A percentile compares a stretch with the other conserved stretches of the same genome.
phyloP scores from a whole-genome alignment of 768 basidiomycete species.

The Sarcodon aspratus region DNA sequence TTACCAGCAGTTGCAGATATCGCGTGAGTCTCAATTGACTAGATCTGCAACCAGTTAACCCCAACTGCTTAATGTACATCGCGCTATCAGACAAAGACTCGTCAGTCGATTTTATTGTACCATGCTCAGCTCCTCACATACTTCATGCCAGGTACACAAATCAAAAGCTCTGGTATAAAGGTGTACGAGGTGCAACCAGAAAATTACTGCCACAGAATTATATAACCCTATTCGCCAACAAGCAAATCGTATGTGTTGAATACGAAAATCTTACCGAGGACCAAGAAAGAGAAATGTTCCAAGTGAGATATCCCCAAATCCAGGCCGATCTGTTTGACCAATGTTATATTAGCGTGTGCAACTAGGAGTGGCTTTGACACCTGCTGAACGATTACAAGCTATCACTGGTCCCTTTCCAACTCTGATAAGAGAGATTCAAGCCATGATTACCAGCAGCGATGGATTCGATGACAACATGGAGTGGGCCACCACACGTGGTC shows the following conservation, averaged over 20 bases:
- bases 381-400: slow-evolving; percentile 66
- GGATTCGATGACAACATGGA: slow-evolving; percentile 18
- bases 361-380: slow-evolving; percentile 67
- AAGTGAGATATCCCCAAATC: slow-evolving; percentile 27
- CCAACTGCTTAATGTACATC: background rate
- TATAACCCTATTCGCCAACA: slow-evolving; percentile 50
- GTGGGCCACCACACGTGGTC: slow-evolving; percentile 24
- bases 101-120: slow-evolving; percentile 19
- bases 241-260: slow-evolving; percentile 71
- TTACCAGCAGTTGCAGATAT: slow-evolving; percentile 30
- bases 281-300: slow-evolving; percentile 63
- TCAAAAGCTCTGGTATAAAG: slow-evolving; percentile 47
- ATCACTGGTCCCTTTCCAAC: slow-evolving; percentile 41
- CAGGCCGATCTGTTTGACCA: background rate
- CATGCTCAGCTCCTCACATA: background rate
- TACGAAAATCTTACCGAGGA: slow-evolving; percentile 37
- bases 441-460: slow-evolving; percentile 29
- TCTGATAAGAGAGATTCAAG: slow-evolving; percentile 48
- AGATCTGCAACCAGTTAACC: background rate
- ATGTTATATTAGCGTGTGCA: slow-evolving; percentile 47
- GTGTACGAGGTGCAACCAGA: slow-evolving; percentile 9
- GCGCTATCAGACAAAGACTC: slow-evolving; percentile 28
- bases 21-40: slow-evolving; percentile 28
- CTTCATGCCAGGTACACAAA: slow-evolving; percentile 20
- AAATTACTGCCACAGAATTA: slow-evolving; percentile 42